Conservation (phyloP, 208 protist genomes). For the Leishmania braziliensis region DNA sequence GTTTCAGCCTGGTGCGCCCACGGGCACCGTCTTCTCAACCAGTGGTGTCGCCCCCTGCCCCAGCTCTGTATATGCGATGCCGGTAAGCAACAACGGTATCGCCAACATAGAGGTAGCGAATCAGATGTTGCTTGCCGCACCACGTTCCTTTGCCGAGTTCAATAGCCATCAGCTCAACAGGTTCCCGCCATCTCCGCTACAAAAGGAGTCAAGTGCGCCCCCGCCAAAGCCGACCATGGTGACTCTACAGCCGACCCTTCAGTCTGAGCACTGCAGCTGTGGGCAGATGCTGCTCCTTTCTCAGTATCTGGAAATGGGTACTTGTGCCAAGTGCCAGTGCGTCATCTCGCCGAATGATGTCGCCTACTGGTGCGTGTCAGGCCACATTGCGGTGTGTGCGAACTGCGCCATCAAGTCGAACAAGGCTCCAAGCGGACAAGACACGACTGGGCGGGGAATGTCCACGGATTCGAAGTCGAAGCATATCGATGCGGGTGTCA, state of each 20-base stretch:
- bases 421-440: not conserved
- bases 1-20: conserved; percentile 6
- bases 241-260: conserved; percentile 29
- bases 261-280: conserved; percentile 50
- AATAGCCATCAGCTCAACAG: conserved; percentile 16
- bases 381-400: conserved; percentile 47
- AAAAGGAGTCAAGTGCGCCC: not conserved
- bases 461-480: not conserved
- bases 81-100: conserved; percentile 21
- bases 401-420: conserved; percentile 24
- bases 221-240: conserved; percentile 23
- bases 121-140: conserved; percentile 33
- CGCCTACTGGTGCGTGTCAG: conserved; percentile 48
- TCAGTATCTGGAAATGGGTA: conserved; percentile 17
- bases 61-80: conserved; percentile 27
- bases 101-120: conserved; percentile 35
- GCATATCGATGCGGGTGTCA: not conserved
- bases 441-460: not conserved
- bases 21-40: not conserved
- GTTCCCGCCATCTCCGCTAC: not conserved
- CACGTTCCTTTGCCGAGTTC: conserved; percentile 24
- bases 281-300: conserved; percentile 41
- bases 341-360: conserved; percentile 21
- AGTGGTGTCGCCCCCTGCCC: not conserved
- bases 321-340: conserved; percentile 39